Percentiles rank a stretch among this genome's conserved stretches.
phyloP scores from a whole-genome alignment of 2,329 filamentous ascomycete genomes.

The Phyllosticta paracitricarpa region DNA sequence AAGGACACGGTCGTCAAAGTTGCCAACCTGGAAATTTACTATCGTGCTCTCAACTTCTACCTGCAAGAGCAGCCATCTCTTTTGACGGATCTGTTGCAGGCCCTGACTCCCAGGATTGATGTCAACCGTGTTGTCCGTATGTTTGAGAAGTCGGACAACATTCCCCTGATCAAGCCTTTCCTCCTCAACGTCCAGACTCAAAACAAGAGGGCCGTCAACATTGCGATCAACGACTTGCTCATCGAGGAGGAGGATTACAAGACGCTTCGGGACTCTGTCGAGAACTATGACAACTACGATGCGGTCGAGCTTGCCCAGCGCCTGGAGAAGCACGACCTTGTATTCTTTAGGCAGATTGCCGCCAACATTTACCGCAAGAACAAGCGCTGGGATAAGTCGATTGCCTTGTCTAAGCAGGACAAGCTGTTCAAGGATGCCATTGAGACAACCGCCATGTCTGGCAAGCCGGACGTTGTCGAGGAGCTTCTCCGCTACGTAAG shows the following conservation, averaged over 20 bases:
- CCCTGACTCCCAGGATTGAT: conserved; percentile 84
- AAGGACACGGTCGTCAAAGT: conserved; percentile 98
- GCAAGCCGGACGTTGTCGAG: conserved; percentile 86
- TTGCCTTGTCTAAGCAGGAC: conserved; percentile 94
- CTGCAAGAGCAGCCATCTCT: conserved; percentile 93
- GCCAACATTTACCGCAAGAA: conserved; percentile 99
- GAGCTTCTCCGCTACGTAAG: conserved; percentile 94
- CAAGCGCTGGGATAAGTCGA: conserved; percentile 99
- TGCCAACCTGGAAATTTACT: conserved; percentile 97
- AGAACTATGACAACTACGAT: conserved; percentile 99
- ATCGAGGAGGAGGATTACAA: conserved; percentile 99
- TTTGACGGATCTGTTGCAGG: conserved; percentile 89
- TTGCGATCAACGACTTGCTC: conserved; percentile 92
- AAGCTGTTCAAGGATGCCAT: conserved; percentile 99
- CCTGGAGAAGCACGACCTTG: conserved; percentile 92
- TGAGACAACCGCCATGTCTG: conserved; percentile 87
- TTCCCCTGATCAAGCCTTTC: conserved; percentile 98
- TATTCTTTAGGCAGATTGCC: conserved; percentile 98
- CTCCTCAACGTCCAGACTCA: conserved; percentile 89
- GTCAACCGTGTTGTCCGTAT: conserved; percentile 99
- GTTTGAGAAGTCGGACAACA: conserved; percentile 97
- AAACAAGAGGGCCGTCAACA: conserved; percentile 97
- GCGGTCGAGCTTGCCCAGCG: conserved; percentile 83
- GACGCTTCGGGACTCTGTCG: conserved; percentile 91
- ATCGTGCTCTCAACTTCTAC: conserved; percentile 93